These are phyloP conservation scores for Yamadazyma sp. DNA, from an alignment of 805 yeast species.

Conservation along the genomic window DNA sequence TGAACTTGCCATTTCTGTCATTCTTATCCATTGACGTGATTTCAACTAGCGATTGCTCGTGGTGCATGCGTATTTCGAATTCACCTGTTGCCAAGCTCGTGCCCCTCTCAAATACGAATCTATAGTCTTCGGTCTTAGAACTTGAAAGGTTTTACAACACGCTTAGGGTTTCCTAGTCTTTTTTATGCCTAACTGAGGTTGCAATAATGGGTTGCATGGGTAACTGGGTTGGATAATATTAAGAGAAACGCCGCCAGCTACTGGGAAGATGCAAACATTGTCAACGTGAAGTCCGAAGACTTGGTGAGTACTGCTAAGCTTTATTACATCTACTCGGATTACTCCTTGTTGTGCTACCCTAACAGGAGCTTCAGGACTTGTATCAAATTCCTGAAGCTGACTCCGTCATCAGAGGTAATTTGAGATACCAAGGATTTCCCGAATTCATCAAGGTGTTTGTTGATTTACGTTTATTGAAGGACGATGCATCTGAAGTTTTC, in stretches of 20 bases:
- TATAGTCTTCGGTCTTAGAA: no score
- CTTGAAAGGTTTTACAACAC: no score
- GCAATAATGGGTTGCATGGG: no score
- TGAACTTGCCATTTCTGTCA: no score
- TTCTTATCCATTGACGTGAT: no score
- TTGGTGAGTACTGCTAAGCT: slow-evolving; percentile 95
- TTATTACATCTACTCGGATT: slow-evolving; percentile 94
- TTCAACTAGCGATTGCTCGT: no score
- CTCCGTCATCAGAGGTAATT: slow-evolving; percentile 93
- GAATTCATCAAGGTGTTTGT: slow-evolving; percentile 94
- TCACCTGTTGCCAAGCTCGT: no score
- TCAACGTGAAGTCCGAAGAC: slow-evolving; percentile 78
- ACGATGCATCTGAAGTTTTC: slow-evolving; percentile 63
- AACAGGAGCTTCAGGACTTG: slow-evolving; percentile 95
- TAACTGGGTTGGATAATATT: no score
- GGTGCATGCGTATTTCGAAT: no score
- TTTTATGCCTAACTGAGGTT: no score
- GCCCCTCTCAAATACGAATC: no score
- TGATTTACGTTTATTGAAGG: slow-evolving; percentile 89
- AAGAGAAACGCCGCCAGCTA: slow-evolving; percentile 89
- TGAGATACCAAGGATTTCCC: slow-evolving; percentile 98
- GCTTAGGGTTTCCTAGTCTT: no score
- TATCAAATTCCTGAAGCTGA: slow-evolving; percentile 97
- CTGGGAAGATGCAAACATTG: slow-evolving; percentile 84
- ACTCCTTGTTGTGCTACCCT: slow-evolving; percentile 91